Evolutionary conservation across 768 basidiomycete genomes (phyloP).

Genomic region (Chalciporus pseudorubinellus): DNA sequence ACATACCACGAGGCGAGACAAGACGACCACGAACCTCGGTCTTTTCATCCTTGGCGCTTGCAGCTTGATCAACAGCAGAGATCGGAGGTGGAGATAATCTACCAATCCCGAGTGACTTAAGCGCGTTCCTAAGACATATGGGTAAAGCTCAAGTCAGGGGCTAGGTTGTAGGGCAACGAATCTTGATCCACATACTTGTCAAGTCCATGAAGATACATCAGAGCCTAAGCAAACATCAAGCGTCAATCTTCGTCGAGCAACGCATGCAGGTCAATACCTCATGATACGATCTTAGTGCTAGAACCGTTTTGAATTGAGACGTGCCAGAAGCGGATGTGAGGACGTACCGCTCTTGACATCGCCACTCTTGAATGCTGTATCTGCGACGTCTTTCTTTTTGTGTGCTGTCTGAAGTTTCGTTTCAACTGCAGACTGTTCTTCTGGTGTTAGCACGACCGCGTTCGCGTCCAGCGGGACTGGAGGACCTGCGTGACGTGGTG

Average conservation of each 20-base stretch:
- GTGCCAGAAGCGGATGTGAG: not conserved
- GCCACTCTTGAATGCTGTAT: slow-evolving; percentile 68
- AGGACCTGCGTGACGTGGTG: not conserved
- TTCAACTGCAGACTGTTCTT: slow-evolving; percentile 31
- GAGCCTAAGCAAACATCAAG: slow-evolving; percentile 41
- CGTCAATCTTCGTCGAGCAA: not conserved
- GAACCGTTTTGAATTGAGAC: slow-evolving; percentile 1
- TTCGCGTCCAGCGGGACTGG: slow-evolving; percentile 21
- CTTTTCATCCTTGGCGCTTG: slow-evolving; percentile 47
- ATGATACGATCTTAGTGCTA: slow-evolving; percentile 73
- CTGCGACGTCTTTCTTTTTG: slow-evolving; percentile 63
- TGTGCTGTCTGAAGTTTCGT: slow-evolving; percentile 60
- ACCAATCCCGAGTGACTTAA: slow-evolving; percentile 49
- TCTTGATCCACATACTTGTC: slow-evolving; percentile 57
- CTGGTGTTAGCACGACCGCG: slow-evolving; percentile 11
- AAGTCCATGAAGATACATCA: slow-evolving; percentile 71
- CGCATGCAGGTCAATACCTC: slow-evolving; percentile 43
- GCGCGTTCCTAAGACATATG: slow-evolving; percentile 44
- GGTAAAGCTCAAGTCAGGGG: slow-evolving; percentile 4
- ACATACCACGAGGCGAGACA: not conserved
- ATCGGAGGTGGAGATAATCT: not conserved
- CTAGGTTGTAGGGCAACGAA: not conserved
- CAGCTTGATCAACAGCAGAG: slow-evolving; percentile 30
- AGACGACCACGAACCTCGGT: slow-evolving; percentile 52
- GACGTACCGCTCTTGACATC: slow-evolving; percentile 57